Evolutionary conservation across 2,329 filamentous ascomycete genomes (phyloP).

Genomic region (Aspergillus chevalieri): DNA sequence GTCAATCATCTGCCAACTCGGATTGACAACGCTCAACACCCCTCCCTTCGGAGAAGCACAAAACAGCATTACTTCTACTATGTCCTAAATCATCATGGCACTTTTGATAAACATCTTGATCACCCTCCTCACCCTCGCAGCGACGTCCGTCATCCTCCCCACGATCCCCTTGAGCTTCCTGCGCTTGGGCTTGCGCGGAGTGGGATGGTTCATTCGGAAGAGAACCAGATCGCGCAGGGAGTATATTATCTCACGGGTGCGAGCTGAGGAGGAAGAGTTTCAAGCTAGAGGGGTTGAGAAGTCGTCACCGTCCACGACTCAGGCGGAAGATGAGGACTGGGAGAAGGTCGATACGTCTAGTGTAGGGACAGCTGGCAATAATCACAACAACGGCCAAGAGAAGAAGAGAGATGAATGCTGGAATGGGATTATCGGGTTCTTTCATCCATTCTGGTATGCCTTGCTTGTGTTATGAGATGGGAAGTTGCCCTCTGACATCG

Average conservation of each 20-base stretch:
- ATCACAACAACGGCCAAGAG: slow-evolving; percentile 9
- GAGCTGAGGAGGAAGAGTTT: slow-evolving; percentile 37
- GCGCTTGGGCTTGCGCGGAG: slow-evolving; percentile 30
- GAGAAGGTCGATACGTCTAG: slow-evolving; percentile 59
- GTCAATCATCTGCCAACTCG: too few relatives aligned
- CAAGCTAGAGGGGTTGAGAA: slow-evolving; percentile 18
- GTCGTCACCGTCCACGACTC: slow-evolving; percentile 16
- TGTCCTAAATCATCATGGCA: slow-evolving; percentile 21
- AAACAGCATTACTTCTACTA: neutral
- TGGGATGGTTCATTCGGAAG: slow-evolving; percentile 58
- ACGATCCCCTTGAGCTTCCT: slow-evolving; percentile 27
- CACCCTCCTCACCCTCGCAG: slow-evolving; percentile 27
- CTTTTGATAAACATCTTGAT: slow-evolving; percentile 27
- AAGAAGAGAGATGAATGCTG: slow-evolving; percentile 55
- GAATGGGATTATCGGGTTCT: slow-evolving; percentile 87
- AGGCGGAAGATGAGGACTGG: slow-evolving; percentile 59
- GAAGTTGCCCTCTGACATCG: neutral
- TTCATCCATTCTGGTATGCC: slow-evolving; percentile 88
- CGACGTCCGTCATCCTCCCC: slow-evolving; percentile 30
- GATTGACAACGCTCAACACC: too few relatives aligned
- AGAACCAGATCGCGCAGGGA: slow-evolving; percentile 58
- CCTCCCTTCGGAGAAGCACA: too few relatives aligned
- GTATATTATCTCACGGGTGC: slow-evolving; percentile 46
- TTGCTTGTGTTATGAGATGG: neutral
- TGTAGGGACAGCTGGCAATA: slow-evolving; percentile 37